A percentile compares a stretch with the other conserved stretches of the same genome.
These are phyloP conservation scores for Limonomyces culmigenus DNA, from an alignment of 1,284 basidiomycete species.

Conservation along the genomic window DNA sequence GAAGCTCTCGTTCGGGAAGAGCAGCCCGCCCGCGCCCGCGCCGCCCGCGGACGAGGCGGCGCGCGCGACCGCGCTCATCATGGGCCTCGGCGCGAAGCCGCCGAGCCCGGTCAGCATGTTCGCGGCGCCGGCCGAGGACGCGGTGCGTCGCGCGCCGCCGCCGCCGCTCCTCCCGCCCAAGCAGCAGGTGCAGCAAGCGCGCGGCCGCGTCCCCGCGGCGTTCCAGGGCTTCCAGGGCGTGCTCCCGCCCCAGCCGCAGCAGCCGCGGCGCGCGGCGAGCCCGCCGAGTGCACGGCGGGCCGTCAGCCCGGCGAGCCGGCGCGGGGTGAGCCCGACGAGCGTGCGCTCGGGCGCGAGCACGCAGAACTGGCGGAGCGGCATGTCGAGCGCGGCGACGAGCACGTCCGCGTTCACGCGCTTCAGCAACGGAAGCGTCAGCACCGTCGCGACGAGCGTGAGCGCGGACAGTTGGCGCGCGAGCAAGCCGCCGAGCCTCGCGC, in stretches of 20 bases:
- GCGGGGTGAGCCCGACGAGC: conserved; percentile 33
- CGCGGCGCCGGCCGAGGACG: not conserved
- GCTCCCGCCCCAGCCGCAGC: conserved; percentile 7
- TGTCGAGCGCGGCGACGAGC: conserved; percentile 50
- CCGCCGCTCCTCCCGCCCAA: not conserved
- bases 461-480: conserved; percentile 42
- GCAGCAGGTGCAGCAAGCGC: not conserved
- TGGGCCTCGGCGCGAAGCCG: conserved; percentile 26
- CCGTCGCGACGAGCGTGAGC: conserved; percentile 61
- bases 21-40: conserved; percentile 12
- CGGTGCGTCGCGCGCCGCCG: not conserved
- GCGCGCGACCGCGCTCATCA: conserved; percentile 54
- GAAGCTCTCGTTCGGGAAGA: conserved; percentile 61
- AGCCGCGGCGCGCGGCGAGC: conserved; percentile 6
- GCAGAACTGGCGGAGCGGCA: conserved; percentile 61
- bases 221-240: no score
- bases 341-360: conserved; percentile 42
- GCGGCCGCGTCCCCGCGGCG: conserved; percentile 2
- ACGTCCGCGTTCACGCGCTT: conserved; percentile 60
- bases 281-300: conserved; percentile 17
- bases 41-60: conserved; percentile 35
- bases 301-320: conserved; percentile 36
- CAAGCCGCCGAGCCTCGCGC: conserved; percentile 8
- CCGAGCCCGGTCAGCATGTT: not conserved
- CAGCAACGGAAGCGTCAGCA: conserved; percentile 64